Percentiles rank a stretch among this genome's conserved stretches.
These are phyloP conservation scores for Malus sieversii DNA, from an alignment of 306 rosid genomes.

Conservation along the genomic window DNA sequence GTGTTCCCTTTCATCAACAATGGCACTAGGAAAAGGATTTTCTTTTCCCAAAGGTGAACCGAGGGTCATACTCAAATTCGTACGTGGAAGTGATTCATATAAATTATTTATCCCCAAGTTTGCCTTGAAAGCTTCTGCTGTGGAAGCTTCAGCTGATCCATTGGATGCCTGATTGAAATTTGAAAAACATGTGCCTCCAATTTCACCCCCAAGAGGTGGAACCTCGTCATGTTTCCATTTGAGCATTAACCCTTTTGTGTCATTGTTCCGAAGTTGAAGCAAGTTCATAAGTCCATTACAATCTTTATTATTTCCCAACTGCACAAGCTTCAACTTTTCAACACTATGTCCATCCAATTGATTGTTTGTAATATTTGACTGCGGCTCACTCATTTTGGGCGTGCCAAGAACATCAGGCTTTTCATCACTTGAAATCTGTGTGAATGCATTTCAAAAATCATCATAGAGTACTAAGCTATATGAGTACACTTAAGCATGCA, in stretches of 20 bases:
- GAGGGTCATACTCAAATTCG: constrained; percentile 69
- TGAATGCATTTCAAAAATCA: constrained; percentile 23
- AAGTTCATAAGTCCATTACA: constrained; percentile 54
- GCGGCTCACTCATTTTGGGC: constrained; percentile 42
- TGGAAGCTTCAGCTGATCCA: constrained; percentile 55
- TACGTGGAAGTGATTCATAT: constrained; percentile 62
- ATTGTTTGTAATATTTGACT: constrained; percentile 30
- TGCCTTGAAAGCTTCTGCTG: constrained; percentile 45
- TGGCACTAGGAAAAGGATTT: constrained; percentile 35
- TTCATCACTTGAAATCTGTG: constrained; percentile 51
- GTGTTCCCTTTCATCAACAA: constrained; percentile 61
- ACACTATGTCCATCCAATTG: constrained; percentile 32
- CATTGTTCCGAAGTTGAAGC: constrained; percentile 55
- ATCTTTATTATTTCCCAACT: constrained; percentile 35
- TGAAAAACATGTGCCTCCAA: constrained; percentile 41
- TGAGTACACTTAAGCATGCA: neutral
- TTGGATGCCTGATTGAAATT: constrained; percentile 39
- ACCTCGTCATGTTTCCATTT: constrained; percentile 57
- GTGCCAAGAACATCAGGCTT: constrained; percentile 45
- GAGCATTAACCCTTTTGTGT: constrained; percentile 36
- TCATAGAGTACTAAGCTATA: constrained; percentile 12
- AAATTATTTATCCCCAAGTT: constrained; percentile 43
- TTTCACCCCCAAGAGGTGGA: constrained; percentile 41
- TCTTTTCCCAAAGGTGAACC: constrained; percentile 53
- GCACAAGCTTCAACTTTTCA: constrained; percentile 37